phyloP scores from a whole-genome alignment of 331 rosid genomes.

The Cucumis variabilis region DNA sequence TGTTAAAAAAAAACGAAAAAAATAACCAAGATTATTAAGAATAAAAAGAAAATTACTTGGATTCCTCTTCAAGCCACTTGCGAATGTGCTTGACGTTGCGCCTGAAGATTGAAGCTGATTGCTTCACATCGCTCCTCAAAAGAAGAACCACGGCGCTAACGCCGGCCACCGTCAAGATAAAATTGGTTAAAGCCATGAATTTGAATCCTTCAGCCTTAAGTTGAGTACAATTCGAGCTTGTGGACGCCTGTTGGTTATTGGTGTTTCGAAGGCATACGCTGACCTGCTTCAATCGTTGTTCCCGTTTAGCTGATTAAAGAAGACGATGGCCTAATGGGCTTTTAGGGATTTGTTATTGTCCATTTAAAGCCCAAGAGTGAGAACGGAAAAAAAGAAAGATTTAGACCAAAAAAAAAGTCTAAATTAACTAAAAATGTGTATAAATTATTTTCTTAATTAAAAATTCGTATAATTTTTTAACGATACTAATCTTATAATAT shows the following conservation, averaged over 20 bases:
- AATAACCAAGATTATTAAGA: neutral
- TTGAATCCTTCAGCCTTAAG: neutral
- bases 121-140: constrained; percentile 80
- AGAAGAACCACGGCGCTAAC: constrained; percentile 85
- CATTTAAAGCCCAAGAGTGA: neutral
- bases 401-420: no score
- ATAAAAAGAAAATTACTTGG: constrained; percentile 53
- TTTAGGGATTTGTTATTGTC: neutral
- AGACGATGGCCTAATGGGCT: constrained; percentile 13
- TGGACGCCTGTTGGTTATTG: neutral
- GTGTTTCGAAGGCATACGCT: neutral
- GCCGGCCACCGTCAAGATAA: constrained; percentile 88
- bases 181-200: constrained; percentile 83
- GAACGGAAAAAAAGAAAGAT: no score
- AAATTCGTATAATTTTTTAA: no score
- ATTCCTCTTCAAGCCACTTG: constrained; percentile 92
- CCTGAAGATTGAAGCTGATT: constrained; percentile 72
- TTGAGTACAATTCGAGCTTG: neutral
- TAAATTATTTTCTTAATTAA: no score
- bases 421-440: no score
- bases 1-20: neutral
- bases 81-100: constrained; percentile 91
- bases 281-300: no score
- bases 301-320: neutral
- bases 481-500: no score